Evolutionary conservation across 2,329 filamentous ascomycete genomes (phyloP), one percentile per base, ranked within the genome.

Genomic region (Sporothrix curviconia): DNA sequence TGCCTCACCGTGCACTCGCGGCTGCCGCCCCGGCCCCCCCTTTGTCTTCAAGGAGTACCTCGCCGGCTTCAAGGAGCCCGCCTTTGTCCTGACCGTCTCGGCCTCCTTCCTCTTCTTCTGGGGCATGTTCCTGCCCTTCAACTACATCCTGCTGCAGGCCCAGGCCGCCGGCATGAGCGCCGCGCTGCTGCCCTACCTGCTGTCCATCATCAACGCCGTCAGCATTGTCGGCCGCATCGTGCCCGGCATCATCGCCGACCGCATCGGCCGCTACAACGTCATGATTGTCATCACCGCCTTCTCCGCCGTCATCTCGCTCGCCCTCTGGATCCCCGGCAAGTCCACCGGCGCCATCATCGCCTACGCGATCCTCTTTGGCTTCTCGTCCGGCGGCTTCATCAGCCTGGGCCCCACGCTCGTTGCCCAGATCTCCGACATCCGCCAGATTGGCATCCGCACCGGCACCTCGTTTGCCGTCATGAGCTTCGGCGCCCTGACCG

Each of bases 321-420:
- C 67, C 39, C 66, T 84, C 22, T 75, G 72, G 72, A 67, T 75
- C 42, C 69, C 71, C 4, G 74, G 69, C 39, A 60, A 66, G 12
- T 71, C 73, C 9, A 78, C 83, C 9, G 76, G 75, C 1, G 76
- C 78, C 3, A 79, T 83, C 36, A 76, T 88, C 51, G 72, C 80
- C 15, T 89, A 85, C 69, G 76, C 79, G 14, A 74, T 77, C 3
- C 65, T 87, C 1, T 89, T 84, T 62, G 86, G 85, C 6, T 86
- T 89, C 67, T 75, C 76, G 12, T 84, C 81, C 1, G 86, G 86
- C 12, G 80, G 80, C 3, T 85, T 82, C 63, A 79, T 87, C 50
- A 79, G 79, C 2, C 70, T 89, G 15, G 71, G 75, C 0, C 80
- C 83, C 0, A 74, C 80, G 0, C 70, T 83, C 7, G 70, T 87